A percentile compares a stretch with the other conserved stretches of the same genome.
Conservation (phyloP, 73 alveolate genomes). For the Tetrahymena thermophila region DNA sequence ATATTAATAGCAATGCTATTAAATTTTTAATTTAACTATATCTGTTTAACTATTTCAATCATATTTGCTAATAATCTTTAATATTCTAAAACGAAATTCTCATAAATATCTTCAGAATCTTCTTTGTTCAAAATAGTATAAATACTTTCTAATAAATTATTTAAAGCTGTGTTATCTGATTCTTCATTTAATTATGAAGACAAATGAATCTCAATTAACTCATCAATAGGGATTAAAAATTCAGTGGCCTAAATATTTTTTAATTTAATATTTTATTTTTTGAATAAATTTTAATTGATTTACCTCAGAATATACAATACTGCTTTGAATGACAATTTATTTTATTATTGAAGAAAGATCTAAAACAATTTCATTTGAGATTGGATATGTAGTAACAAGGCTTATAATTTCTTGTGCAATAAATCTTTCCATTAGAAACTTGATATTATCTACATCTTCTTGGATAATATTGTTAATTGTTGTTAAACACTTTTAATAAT, state of each 20-base stretch:
- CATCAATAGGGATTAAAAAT: not conserved
- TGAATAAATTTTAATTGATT: not conserved
- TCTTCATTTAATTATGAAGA: not conserved
- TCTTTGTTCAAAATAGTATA: not conserved
- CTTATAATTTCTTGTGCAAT: not conserved
- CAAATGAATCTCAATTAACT: not conserved
- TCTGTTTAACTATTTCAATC: not conserved
- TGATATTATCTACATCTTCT: not conserved
- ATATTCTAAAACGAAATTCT: not conserved
- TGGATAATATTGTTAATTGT: not conserved
- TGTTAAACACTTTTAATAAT: not conserved
- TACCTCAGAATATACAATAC: not conserved
- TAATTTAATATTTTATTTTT: not conserved
- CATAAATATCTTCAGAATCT: not conserved
- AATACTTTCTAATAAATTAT: not conserved
- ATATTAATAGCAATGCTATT: not conserved
- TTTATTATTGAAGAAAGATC: not conserved
- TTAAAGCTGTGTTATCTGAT: not conserved
- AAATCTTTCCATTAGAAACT: not conserved
- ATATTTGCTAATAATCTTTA: not conserved
- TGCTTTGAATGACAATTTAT: not conserved
- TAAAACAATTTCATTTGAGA: not conserved
- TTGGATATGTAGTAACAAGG: not conserved
- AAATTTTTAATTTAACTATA: not conserved
- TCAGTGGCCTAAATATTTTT: not conserved